Percentiles rank a stretch among this genome's conserved stretches.
phyloP scores from a whole-genome alignment of 306 rosid genomes.

The Glycyrrhiza uralensis region DNA sequence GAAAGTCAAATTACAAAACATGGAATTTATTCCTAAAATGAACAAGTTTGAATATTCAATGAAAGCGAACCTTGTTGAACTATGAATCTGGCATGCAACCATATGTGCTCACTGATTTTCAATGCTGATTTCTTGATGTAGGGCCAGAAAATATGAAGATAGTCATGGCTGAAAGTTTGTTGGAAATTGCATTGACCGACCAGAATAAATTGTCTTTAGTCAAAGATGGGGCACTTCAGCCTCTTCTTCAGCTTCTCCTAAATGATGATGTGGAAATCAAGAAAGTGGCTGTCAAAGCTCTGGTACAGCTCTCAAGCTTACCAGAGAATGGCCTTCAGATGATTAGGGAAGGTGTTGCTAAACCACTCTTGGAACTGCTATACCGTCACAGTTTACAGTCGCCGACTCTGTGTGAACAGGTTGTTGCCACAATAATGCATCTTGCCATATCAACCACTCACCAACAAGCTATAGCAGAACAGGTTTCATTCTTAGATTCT shows the following conservation, averaged over 20 bases:
- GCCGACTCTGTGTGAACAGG: conserved; percentile 45
- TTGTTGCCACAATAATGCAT: conserved; percentile 53
- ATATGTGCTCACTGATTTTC: background rate
- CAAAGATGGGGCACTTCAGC: conserved; percentile 48
- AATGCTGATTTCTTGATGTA: conserved; percentile 22
- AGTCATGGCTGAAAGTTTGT: conserved; percentile 50
- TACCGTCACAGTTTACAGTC: conserved; percentile 46
- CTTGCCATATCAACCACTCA: conserved; percentile 49
- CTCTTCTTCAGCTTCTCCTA: conserved; percentile 54
- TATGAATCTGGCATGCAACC: background rate
- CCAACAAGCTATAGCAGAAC: conserved; percentile 38
- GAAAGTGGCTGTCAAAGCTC: conserved; percentile 47
- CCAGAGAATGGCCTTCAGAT: conserved; percentile 57
- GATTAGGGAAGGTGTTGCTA: conserved; percentile 51
- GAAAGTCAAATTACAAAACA: background rate
- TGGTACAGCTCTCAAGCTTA: conserved; percentile 48
- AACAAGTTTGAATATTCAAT: background rate
- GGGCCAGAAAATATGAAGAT: conserved; percentile 42
- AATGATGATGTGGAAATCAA: conserved; percentile 40
- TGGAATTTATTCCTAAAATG: background rate
- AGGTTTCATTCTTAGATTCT: conserved; percentile 43
- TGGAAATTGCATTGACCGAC: conserved; percentile 52
- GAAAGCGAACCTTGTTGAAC: background rate
- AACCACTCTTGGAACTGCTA: conserved; percentile 50
- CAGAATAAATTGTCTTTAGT: conserved; percentile 47